Base-by-base conservation (phyloP, 352 stramenopile species). In the Phytophthora citrophthora region DNA sequence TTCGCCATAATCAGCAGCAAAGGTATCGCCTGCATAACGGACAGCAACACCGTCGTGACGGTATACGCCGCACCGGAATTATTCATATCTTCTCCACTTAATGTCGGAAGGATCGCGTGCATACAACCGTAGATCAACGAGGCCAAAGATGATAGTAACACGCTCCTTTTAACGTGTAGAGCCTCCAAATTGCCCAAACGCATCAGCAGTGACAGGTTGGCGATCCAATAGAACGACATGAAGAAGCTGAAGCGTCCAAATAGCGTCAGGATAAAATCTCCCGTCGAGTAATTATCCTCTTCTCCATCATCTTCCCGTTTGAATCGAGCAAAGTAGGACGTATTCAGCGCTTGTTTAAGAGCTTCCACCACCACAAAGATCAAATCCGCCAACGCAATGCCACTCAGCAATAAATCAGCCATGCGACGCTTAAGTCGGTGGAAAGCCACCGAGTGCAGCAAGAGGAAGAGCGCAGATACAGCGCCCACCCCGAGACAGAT, bases 211-310 rank as follows among this genome's bases (percentile, higher is more conserved):
- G 83, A 91, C 27, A 91, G 71, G 48, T 77, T 90, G 34, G 77
- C 57, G 62, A 89, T 75, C 83, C 83, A 91, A 50, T 82, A 91
- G 29, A 91, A 57, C 39, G 83, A 91, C 77, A 88, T 90, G 74
- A 90, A 90, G 65, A 91, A 87, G 51, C 72, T 66, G 54, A 82
- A 85, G 51, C 83, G 83, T 15, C 71, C 67, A n/a, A 89, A 53
- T 32, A 82, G 55, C 27, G 74, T 75, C 26, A 86, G 34, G 16
- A 76, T 32, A 38, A 78, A 68, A 38, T 69, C 44, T 15, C 16
- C 20, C 9, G 65, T 55, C 4, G 39, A 34, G 34, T 67, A 62
- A 36, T 18, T 1, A 12, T 59, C 49, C 11, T 48, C 16, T 12
- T 61, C 38, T 3, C 43, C 41, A 1, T 47, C 20, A 12, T 56